A percentile compares a stretch with the other conserved stretches of the same genome.
Conservation (phyloP, 2,329 filamentous ascomycete species). For the Teratosphaeria nubilosa region DNA sequence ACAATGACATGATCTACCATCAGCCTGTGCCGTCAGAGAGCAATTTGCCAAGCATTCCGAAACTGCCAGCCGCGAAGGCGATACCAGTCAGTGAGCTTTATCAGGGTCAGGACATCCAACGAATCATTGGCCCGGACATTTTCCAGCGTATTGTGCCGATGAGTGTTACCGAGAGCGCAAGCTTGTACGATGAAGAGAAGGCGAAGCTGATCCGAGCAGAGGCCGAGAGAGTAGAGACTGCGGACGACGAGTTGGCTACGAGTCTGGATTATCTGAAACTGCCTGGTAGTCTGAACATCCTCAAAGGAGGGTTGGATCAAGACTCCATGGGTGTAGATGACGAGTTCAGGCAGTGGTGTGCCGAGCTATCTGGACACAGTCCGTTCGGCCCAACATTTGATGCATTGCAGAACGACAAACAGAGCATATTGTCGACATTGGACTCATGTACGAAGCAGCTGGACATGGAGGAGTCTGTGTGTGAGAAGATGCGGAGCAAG, state of each 20-base stretch:
- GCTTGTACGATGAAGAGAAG: conserved; percentile 96
- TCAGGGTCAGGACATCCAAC: conserved; percentile 90
- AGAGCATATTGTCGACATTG: conserved; percentile 59
- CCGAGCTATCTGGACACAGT: conserved; percentile 79
- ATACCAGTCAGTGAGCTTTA: conserved; percentile 96
- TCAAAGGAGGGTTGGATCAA: conserved; percentile 88
- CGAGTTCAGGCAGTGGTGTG: conserved; percentile 77
- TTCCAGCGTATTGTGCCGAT: conserved; percentile 96
- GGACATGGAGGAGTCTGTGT: conserved; percentile 95
- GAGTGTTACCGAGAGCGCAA: conserved; percentile 91
- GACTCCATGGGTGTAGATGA: conserved; percentile 76
- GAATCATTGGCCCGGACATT: conserved; percentile 92
- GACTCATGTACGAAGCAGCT: conserved; percentile 78
- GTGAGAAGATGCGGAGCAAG: conserved; percentile 98
- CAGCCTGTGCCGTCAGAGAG: conserved; percentile 82
- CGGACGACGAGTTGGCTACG: conserved; percentile 91
- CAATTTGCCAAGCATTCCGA: conserved; percentile 69
- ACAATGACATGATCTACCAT: conserved; percentile 98
- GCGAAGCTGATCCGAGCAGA: conserved; percentile 90
- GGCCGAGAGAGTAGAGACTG: conserved; percentile 82
- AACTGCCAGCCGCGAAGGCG: conserved; percentile 88
- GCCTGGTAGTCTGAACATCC: conserved; percentile 65
- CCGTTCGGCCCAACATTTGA: conserved; percentile 72
- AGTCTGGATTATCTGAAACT: conserved; percentile 89
- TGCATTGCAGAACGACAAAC: conserved; percentile 64